Percentiles rank a stretch among this genome's conserved stretches.
These are phyloP conservation scores for Sanguinoderma infundibulare DNA, from an alignment of 1,284 basidiomycete species.

Conservation along the genomic window DNA sequence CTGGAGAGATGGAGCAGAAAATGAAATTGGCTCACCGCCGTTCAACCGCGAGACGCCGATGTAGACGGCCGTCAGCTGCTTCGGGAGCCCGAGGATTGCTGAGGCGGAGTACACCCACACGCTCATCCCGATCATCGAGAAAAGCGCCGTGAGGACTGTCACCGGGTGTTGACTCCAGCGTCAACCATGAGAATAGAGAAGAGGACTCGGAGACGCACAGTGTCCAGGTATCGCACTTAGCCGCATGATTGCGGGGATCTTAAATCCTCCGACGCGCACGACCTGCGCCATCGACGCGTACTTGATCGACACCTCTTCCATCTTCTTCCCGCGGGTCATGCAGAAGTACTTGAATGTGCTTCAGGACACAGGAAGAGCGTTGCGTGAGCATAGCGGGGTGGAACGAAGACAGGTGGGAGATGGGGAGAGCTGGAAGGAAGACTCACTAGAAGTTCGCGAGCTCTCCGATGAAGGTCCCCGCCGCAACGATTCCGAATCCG, in stretches of 20 bases:
- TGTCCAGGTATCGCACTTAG: conserved; percentile 81
- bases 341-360: conserved; percentile 67
- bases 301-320: conserved; percentile 69
- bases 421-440: too few relatives aligned
- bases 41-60: conserved; percentile 60
- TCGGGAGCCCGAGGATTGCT: conserved; percentile 78
- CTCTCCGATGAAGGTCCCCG: conserved; percentile 70
- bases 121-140: conserved; percentile 80
- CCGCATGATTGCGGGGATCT: conserved; percentile 72
- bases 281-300: conserved; percentile 82
- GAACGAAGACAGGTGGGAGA: not conserved
- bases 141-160: conserved; percentile 70
- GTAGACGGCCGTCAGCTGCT: conserved; percentile 77
- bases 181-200: not conserved
- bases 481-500: conserved; percentile 69
- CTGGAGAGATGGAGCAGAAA: too few relatives aligned
- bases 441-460: conserved; percentile 74
- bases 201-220: conserved; percentile 55
- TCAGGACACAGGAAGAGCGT: conserved; percentile 56
- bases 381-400: not conserved
- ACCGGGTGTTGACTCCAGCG: not conserved
- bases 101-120: conserved; percentile 73
- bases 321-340: conserved; percentile 65
- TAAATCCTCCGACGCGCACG: conserved; percentile 80
- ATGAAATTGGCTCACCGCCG: not conserved